phyloP scores from a whole-genome alignment of 2,329 filamentous ascomycete genomes.

The Zopfia rhizophila region DNA sequence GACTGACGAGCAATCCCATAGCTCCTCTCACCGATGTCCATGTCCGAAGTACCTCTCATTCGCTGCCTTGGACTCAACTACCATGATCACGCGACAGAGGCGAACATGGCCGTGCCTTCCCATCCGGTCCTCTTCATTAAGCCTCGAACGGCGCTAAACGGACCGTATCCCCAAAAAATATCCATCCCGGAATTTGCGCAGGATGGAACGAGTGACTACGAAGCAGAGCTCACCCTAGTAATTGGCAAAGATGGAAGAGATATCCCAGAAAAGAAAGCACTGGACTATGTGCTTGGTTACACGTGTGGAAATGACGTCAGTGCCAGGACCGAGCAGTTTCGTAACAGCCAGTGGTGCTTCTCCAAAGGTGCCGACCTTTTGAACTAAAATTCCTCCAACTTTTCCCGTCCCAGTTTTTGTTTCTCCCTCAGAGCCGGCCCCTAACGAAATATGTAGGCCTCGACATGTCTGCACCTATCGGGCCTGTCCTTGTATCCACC shows the following conservation, averaged over 20 bases:
- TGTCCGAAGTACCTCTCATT: constrained; percentile 53
- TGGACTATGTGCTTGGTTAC: constrained; percentile 62
- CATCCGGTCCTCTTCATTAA: constrained; percentile 32
- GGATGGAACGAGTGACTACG: constrained; percentile 29
- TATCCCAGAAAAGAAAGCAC: constrained; percentile 53
- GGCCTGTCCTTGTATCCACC: constrained; percentile 57
- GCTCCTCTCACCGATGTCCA: constrained; percentile 47
- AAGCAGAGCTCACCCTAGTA: constrained; percentile 50
- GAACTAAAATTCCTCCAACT: neutral
- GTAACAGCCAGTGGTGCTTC: constrained; percentile 60
- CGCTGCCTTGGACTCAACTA: constrained; percentile 60
- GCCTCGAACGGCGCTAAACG: constrained; percentile 24
- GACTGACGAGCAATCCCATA: constrained; percentile 10
- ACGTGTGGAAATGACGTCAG: constrained; percentile 65
- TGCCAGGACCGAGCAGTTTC: constrained; percentile 59
- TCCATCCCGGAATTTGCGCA: constrained; percentile 24
- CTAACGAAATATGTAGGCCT: constrained; percentile 55
- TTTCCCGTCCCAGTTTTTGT: neutral
- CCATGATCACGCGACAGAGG: constrained; percentile 28
- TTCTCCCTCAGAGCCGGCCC: neutral
- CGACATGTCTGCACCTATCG: constrained; percentile 63
- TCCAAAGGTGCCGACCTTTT: constrained; percentile 55
- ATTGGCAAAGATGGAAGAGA: constrained; percentile 62
- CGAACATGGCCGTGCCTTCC: constrained; percentile 24
- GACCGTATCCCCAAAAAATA: constrained; percentile 15